Evolutionary conservation across 768 basidiomycete genomes (phyloP).

Genomic region (Pisolithus orientalis): DNA sequence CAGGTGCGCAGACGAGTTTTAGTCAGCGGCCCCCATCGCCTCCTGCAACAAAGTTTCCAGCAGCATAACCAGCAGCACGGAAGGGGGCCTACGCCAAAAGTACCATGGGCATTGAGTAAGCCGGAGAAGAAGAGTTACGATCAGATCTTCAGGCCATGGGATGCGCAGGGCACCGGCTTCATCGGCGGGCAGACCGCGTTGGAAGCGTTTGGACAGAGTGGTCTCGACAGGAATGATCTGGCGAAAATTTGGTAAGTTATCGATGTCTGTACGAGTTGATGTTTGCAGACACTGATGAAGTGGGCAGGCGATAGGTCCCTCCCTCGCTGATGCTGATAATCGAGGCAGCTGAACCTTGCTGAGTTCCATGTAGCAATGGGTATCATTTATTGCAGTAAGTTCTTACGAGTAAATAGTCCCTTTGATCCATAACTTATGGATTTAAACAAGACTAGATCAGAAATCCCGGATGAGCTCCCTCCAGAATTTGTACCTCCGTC

Average conservation of each 20-base stretch:
- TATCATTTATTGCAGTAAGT: slow-evolving; percentile 90
- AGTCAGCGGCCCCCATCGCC: slow-evolving; percentile 41
- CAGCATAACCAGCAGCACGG: slow-evolving; percentile 75
- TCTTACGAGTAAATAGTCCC: background rate
- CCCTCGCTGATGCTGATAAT: slow-evolving; percentile 86
- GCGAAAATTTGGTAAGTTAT: slow-evolving; percentile 82
- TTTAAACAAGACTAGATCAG: slow-evolving; percentile 73
- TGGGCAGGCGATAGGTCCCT: slow-evolving; percentile 52
- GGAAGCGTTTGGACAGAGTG: slow-evolving; percentile 93
- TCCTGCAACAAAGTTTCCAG: slow-evolving; percentile 76
- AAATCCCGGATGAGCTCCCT: slow-evolving; percentile 82
- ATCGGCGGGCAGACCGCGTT: slow-evolving; percentile 79
- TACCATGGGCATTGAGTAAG: slow-evolving; percentile 84
- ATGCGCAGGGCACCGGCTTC: slow-evolving; percentile 71
- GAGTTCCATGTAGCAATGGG: slow-evolving; percentile 99
- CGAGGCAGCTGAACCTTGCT: slow-evolving; percentile 88
- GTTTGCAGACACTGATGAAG: background rate
- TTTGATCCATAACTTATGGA: background rate
- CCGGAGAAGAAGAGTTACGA: slow-evolving; percentile 96
- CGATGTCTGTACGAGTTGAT: background rate
- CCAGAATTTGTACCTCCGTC: slow-evolving; percentile 90
- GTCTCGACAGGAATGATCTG: slow-evolving; percentile 80
- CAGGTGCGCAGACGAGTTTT: slow-evolving; percentile 19
- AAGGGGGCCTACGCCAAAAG: slow-evolving; percentile 56
- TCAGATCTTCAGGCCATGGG: slow-evolving; percentile 97